A percentile compares a stretch with the other conserved stretches of the same genome.
Conservation (phyloP, 257 asterid species). For the Solanum ossicruentum region DNA sequence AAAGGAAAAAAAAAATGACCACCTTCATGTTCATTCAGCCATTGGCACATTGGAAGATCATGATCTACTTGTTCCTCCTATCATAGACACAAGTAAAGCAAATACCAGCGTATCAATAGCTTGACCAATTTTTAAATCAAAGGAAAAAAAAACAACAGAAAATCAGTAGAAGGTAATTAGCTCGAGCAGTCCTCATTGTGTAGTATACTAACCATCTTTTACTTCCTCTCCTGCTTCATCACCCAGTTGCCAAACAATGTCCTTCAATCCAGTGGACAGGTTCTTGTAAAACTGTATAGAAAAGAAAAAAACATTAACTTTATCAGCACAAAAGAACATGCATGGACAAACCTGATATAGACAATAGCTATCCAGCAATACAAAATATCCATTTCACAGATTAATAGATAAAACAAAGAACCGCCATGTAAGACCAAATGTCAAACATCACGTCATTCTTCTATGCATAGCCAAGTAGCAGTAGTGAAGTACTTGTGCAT, state of each 20-base stretch:
- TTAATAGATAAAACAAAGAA: background rate
- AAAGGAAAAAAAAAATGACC: background rate
- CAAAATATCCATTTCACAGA: background rate
- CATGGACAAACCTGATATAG: background rate
- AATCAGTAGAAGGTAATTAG: background rate
- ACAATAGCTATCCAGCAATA: background rate
- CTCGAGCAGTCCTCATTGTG: background rate
- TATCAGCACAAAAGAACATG: background rate
- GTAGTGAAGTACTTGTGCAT: background rate
- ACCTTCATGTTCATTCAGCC: background rate
- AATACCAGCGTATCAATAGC: background rate
- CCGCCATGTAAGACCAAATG: background rate
- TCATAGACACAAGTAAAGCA: background rate
- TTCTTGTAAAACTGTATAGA: slow-evolving; percentile 64
- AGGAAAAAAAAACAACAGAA: background rate
- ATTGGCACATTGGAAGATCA: background rate
- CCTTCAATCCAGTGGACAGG: slow-evolving; percentile 84
- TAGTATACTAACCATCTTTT: slow-evolving; percentile 25
- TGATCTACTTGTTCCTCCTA: background rate
- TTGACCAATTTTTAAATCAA: background rate
- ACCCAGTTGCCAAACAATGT: slow-evolving; percentile 72
- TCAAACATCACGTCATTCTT: background rate
- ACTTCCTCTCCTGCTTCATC: slow-evolving; percentile 41
- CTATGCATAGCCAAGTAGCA: background rate
- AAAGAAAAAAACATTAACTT: background rate